These are phyloP conservation scores for Aquilaria malaccensis DNA, from an alignment of 345 rosid genomes.

Conservation along the genomic window DNA sequence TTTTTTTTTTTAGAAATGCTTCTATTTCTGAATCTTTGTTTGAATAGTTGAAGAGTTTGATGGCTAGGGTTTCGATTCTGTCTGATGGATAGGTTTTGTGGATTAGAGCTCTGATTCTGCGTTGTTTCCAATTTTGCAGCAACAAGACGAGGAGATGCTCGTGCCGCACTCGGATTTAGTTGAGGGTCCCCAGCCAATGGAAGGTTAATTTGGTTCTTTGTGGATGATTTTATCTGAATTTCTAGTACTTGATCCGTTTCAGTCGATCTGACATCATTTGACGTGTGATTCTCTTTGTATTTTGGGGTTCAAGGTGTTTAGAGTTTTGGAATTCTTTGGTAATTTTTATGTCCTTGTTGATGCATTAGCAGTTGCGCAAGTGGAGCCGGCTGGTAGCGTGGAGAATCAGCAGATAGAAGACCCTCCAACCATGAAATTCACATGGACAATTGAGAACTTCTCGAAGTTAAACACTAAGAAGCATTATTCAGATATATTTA, in stretches of 20 bases:
- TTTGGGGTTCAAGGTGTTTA: conserved; percentile 4
- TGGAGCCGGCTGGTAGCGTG: conserved; percentile 40
- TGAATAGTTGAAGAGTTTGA: background rate
- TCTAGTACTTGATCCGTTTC: no score
- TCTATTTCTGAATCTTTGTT: background rate
- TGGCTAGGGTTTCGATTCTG: conserved; percentile 26
- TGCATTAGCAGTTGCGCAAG: conserved; percentile 47
- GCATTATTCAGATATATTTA: conserved; percentile 73
- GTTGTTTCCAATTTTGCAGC: conserved; percentile 34
- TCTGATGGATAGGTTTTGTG: conserved; percentile 11
- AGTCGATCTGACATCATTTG: background rate
- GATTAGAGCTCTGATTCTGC: conserved; percentile 5
- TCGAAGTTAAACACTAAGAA: conserved; percentile 69
- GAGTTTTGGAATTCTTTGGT: conserved; percentile 21
- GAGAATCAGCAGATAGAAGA: conserved; percentile 81
- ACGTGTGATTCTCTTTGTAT: background rate
- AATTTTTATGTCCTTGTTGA: conserved; percentile 13
- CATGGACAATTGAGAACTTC: conserved; percentile 73
- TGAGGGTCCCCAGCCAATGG: conserved; percentile 91
- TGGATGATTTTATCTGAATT: no score
- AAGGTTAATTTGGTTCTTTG: conserved; percentile 35
- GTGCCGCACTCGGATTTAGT: conserved; percentile 84
- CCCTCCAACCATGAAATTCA: conserved; percentile 67
- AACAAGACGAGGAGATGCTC: conserved; percentile 92
- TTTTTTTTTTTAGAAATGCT: conserved; percentile 12